phyloP scores from a whole-genome alignment of 176 grass and related monocot species.

The Avena eriantha region DNA sequence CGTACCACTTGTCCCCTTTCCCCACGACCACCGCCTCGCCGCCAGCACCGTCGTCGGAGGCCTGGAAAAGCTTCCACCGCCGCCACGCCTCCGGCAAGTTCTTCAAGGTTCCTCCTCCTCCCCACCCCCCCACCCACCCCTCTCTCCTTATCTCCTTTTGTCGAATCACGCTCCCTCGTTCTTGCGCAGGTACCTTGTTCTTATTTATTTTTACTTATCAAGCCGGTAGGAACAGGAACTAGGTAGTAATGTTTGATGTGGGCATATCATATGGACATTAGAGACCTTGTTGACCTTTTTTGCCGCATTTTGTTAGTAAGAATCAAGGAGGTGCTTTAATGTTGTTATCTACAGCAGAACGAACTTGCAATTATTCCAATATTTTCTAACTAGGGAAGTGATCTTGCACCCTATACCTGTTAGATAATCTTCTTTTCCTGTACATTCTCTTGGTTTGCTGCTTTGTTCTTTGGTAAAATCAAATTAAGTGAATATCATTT shows the following conservation, averaged over 20 bases:
- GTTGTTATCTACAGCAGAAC: not conserved
- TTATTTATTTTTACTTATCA: not conserved
- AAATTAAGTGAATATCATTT: not conserved
- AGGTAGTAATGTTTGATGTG: constrained; percentile 1
- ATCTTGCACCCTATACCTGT: not conserved
- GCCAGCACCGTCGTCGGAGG: constrained; percentile 42
- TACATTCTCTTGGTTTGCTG: not conserved
- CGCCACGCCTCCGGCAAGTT: constrained; percentile 78
- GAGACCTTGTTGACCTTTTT: not conserved
- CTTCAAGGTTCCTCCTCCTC: constrained; percentile 64
- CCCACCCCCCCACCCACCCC: too few species aligned
- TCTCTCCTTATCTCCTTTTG: not conserved
- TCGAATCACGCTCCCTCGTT: not conserved
- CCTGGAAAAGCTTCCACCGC: constrained; percentile 90
- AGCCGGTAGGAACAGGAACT: not conserved
- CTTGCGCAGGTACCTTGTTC: not conserved
- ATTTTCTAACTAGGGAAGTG: not conserved
- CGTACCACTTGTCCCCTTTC: constrained; percentile 67
- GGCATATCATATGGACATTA: not conserved
- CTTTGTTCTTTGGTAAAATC: constrained; percentile 4
- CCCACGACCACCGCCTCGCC: not conserved
- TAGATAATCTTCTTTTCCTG: not conserved
- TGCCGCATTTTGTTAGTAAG: constrained; percentile 53
- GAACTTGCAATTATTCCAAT: not conserved
- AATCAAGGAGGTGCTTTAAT: not conserved